Evolutionary conservation across 768 basidiomycete species (phyloP).

Genomic region (Glaciozyma martinii): DNA sequence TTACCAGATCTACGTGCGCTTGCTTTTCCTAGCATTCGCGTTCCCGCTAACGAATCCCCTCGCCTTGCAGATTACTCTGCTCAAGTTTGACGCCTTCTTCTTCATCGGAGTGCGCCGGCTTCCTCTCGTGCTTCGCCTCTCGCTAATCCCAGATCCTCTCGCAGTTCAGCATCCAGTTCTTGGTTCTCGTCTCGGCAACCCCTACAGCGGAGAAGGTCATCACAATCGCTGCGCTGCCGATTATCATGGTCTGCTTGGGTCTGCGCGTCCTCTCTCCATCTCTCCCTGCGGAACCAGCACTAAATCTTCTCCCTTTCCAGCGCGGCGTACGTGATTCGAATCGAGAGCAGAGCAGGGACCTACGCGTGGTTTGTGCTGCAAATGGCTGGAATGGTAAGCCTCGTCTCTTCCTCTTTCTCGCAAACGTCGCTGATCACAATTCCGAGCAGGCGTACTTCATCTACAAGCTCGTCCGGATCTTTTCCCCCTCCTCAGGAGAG

Average conservation of each 20-base stretch:
- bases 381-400: slow-evolving; percentile 11
- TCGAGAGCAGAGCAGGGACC: slow-evolving; percentile 15
- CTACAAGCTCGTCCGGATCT: slow-evolving; percentile 28
- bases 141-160: not conserved
- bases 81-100: slow-evolving; percentile 24
- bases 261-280: too few relatives aligned
- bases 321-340: slow-evolving; percentile 14
- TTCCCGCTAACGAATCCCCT: too few relatives aligned
- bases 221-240: slow-evolving; percentile 25
- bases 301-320: not conserved
- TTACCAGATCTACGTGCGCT: slow-evolving; percentile 9
- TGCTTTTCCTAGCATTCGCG: not conserved
- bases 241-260: not conserved
- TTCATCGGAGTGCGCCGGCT: not conserved
- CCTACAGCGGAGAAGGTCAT: slow-evolving; percentile 24
- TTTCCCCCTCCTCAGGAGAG: not conserved
- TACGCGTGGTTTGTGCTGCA: slow-evolving; percentile 4
- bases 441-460: slow-evolving; percentile 14
- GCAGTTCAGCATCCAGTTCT: slow-evolving; percentile 22
- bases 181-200: slow-evolving; percentile 27
- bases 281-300: too few relatives aligned
- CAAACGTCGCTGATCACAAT: not conserved
- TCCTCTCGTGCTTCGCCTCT: not conserved
- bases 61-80: too few relatives aligned
- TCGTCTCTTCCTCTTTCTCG: not conserved